Conservation (phyloP, 331 rosid genomes). For the Saraca asoca region DNA sequence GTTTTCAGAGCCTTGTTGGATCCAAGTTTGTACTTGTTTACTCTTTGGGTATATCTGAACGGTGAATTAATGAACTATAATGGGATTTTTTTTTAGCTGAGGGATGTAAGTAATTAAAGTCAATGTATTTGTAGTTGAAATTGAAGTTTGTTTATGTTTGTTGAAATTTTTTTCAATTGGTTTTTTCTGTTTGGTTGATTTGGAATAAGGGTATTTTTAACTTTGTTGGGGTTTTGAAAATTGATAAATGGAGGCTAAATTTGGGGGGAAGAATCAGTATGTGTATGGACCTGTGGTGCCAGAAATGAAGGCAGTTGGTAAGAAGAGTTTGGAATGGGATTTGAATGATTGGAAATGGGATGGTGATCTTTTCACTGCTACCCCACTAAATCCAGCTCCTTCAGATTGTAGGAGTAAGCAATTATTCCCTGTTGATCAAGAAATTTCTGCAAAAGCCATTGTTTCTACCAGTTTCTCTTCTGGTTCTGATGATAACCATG, state of each 20-base stretch:
- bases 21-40: conserved; percentile 32
- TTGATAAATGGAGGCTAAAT: conserved; percentile 61
- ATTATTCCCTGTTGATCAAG: conserved; percentile 60
- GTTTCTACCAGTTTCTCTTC: conserved; percentile 56
- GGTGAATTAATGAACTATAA: conserved; percentile 25
- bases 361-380: conserved; percentile 77
- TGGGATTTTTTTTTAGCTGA: background rate
- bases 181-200: conserved; percentile 33
- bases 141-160: conserved; percentile 24
- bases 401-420: conserved; percentile 59
- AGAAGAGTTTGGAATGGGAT: conserved; percentile 73
- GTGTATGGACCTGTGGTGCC: conserved; percentile 51
- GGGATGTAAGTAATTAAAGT: conserved; percentile 23
- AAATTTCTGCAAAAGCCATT: conserved; percentile 46
- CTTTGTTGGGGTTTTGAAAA: conserved; percentile 3
- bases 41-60: conserved; percentile 35
- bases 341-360: conserved; percentile 88
- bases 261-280: conserved; percentile 55
- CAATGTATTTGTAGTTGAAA: conserved; percentile 8
- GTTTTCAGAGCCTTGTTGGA: conserved; percentile 38
- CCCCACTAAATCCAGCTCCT: conserved; percentile 53
- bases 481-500: conserved; percentile 52
- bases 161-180: conserved; percentile 27
- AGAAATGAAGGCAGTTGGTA: conserved; percentile 65
- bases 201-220: conserved; percentile 39